phyloP scores from a whole-genome alignment of 2,329 filamentous ascomycete species.

The Penicillium hesseltinei region DNA sequence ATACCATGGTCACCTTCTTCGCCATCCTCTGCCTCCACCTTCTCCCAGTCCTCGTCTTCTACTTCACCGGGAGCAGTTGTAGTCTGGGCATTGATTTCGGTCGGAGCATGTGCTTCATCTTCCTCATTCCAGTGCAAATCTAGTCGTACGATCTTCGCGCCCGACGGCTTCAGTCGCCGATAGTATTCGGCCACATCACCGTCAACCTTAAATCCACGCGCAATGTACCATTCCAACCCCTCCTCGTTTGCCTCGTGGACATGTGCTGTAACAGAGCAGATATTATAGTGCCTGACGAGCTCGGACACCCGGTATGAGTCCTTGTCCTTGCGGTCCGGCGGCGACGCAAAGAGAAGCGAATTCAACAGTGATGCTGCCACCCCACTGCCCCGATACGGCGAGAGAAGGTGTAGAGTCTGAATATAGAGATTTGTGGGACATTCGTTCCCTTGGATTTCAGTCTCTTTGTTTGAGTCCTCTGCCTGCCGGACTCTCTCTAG shows the following conservation, averaged over 20 bases:
- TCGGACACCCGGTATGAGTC: constrained; percentile 28
- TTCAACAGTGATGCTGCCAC: constrained; percentile 57
- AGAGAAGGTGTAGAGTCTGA: constrained; percentile 58
- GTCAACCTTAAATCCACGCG: constrained; percentile 55
- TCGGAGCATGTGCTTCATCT: not conserved
- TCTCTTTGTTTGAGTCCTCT: constrained; percentile 3
- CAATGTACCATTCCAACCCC: constrained; percentile 59
- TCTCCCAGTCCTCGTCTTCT: constrained; percentile 45
- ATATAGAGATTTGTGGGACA: constrained; percentile 55
- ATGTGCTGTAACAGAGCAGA: constrained; percentile 57
- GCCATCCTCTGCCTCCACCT: constrained; percentile 39
- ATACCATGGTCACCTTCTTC: constrained; percentile 35
- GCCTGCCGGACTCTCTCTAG: constrained; percentile 38
- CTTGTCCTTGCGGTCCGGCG: constrained; percentile 9
- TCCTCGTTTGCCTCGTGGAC: constrained; percentile 64
- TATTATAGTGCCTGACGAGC: constrained; percentile 50
- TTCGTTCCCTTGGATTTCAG: constrained; percentile 2
- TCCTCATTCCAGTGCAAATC: constrained; percentile 32
- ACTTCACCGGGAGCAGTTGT: constrained; percentile 15
- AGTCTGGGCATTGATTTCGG: not conserved
- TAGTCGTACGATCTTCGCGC: constrained; percentile 52
- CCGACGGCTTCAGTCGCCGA: constrained; percentile 55
- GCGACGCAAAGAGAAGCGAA: constrained; percentile 34
- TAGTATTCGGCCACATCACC: constrained; percentile 58
- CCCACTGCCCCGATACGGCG: constrained; percentile 58